Percentiles rank a stretch among this genome's conserved stretches.
Conservation (phyloP, 106 monocot species). For the Platanthera zijinensis region DNA sequence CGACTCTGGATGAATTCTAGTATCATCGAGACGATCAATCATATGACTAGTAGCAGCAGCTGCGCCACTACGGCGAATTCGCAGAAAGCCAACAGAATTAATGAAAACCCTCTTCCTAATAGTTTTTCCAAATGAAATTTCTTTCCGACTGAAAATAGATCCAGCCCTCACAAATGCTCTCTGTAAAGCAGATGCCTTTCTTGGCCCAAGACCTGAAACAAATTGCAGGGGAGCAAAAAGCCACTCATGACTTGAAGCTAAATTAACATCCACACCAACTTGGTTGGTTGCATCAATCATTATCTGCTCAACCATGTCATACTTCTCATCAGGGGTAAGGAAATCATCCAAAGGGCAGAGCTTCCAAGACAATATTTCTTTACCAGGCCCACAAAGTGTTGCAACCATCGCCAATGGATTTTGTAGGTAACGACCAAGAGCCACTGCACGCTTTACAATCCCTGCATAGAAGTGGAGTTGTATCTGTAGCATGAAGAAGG, state of each 20-base stretch:
- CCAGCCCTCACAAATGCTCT: constrained; percentile 73
- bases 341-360: constrained; percentile 71
- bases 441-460: constrained; percentile 91
- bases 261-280: constrained; percentile 82
- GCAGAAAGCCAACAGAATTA: constrained; percentile 75
- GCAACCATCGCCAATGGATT: constrained; percentile 98
- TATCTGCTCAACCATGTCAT: constrained; percentile 86
- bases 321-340: constrained; percentile 84
- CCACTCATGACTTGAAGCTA: constrained; percentile 97
- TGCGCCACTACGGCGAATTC: constrained; percentile 73
- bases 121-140: constrained; percentile 60
- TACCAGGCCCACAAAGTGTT: constrained; percentile 86
- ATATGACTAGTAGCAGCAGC: constrained; percentile 57
- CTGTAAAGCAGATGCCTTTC: constrained; percentile 81
- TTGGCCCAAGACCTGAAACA: constrained; percentile 83
- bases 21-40: constrained; percentile 89
- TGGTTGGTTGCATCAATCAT: constrained; percentile 98
- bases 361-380: constrained; percentile 97
- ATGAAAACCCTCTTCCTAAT: constrained; percentile 87
- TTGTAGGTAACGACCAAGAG: constrained; percentile 83
- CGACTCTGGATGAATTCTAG: constrained; percentile 97
- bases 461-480: constrained; percentile 31
- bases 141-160: constrained; percentile 68
- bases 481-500: background rate
- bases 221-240: constrained; percentile 89